phyloP scores from a whole-genome alignment of 129 eudicot genomes.

The Helianthus tuberosus region DNA sequence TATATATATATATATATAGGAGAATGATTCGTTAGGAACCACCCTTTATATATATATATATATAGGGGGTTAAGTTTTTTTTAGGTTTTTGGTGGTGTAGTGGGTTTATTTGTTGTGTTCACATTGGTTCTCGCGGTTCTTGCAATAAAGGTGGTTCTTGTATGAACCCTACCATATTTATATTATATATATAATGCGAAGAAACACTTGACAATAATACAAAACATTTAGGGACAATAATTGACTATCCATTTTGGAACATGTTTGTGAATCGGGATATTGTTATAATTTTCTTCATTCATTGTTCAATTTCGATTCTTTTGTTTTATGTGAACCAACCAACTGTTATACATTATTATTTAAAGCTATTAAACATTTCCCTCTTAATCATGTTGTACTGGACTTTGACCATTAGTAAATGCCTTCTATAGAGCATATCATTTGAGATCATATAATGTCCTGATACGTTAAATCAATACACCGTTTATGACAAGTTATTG shows the following conservation, averaged over 20 bases:
- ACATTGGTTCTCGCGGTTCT: too few relatives aligned
- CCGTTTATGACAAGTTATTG: not conserved
- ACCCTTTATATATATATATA: too few relatives aligned
- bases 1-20: too few relatives aligned
- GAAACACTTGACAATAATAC: not conserved
- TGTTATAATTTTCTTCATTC: not conserved
- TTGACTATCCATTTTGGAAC: not conserved
- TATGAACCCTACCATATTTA: too few relatives aligned
- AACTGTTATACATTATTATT: not conserved
- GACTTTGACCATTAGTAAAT: not conserved
- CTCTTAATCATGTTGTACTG: not conserved
- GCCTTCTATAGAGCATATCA: not conserved
- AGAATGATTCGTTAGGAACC: too few relatives aligned
- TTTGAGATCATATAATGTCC: not conserved
- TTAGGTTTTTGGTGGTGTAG: too few relatives aligned
- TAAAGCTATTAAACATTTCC: not conserved
- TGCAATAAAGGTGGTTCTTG: too few relatives aligned
- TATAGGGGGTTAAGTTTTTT: too few relatives aligned
- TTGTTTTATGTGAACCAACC: slow-evolving; percentile 6
- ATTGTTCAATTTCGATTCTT: slow-evolving; percentile 7
- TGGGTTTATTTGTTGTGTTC: too few relatives aligned
- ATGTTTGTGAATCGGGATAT: not conserved
- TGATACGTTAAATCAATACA: not conserved
- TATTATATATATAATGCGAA: too few relatives aligned
- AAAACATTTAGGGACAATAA: not conserved